Evolutionary conservation across 208 protist species (phyloP), one percentile per base, ranked within the genome.

Genomic region (Strigomonas culicis): DNA sequence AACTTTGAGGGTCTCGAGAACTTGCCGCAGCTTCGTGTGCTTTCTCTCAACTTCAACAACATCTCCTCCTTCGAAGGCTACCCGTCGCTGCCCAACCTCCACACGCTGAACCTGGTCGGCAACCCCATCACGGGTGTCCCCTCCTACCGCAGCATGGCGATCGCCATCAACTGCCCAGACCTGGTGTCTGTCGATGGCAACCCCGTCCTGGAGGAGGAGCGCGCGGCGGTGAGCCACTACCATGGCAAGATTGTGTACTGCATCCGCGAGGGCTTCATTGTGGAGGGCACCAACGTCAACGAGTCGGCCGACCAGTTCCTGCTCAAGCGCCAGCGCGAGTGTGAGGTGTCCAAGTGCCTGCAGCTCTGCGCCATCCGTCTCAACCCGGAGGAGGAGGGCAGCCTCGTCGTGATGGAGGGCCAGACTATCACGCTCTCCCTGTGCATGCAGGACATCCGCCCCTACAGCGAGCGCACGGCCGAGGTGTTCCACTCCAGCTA

Each of bases 31-130:
- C 77, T 97, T 22, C 86, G 92, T 11, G 90, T 97, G 53, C 86
- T 97, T 53, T 96, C 90, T 39, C 79, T 97, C 44, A 97, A 95
- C 79, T 96, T 96, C 77, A 95, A 97, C 74, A 92, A 84, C 66
- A 96, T 97, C 72, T 74, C 85, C 15, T 88, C 75, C 64, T 97
- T 97, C 52, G 77, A 95, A 56, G 63, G 79, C 56, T 97, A 90
- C 70, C 87, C 87, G 8, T 75, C 74, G 36, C 77, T 97, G 41
- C 92, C 92, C 21, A 85, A 80, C 53, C 66, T 97, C 39, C 90
- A 97, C 76, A 93, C 88, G 22, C 78, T 97, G 31, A 96, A 97
- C 74, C 79, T 97, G 31, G 84, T 95, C 25, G 89, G 90, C 28
- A 97, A 97, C 77, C 92, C 92, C 6, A 75, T 97, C 58, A 87